Conservation (phyloP, 2,329 filamentous ascomycete species). For the Cercospora janseana region DNA sequence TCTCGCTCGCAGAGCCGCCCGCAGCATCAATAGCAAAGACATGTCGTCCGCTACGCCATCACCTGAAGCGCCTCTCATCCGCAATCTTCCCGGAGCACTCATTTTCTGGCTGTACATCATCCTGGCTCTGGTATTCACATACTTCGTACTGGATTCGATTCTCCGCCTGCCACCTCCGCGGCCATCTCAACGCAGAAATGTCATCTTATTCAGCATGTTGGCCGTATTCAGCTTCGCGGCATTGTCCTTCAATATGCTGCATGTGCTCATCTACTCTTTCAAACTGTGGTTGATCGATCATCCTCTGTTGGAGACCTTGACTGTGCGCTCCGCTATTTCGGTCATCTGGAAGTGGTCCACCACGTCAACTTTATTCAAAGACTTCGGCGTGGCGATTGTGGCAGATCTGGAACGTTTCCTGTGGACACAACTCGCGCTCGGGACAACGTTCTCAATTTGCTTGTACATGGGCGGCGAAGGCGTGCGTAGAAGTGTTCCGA, state of each 20-base stretch:
- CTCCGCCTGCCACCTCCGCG: conserved; percentile 1
- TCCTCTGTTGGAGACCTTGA: not conserved
- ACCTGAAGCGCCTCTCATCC: not conserved
- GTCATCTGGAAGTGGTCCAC: conserved; percentile 36
- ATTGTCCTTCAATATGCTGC: conserved; percentile 38
- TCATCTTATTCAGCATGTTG: conserved; percentile 26
- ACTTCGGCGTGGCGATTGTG: conserved; percentile 37
- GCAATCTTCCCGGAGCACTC: conserved; percentile 32
- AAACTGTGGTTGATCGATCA: conserved; percentile 25
- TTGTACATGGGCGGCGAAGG: conserved; percentile 36
- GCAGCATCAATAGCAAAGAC: not conserved
- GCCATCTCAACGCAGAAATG: conserved; percentile 3
- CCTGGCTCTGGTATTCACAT: conserved; percentile 32
- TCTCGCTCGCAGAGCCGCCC: not conserved
- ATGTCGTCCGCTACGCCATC: not conserved
- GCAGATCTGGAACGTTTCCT: conserved; percentile 25
- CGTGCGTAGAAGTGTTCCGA: conserved; percentile 28
- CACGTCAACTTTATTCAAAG: conserved; percentile 35
- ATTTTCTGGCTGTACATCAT: conserved; percentile 40
- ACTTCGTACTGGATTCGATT: conserved; percentile 25
- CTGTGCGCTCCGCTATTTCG: not conserved
- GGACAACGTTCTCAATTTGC: conserved; percentile 30
- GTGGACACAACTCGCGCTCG: conserved; percentile 31
- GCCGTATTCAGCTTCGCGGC: conserved; percentile 34
- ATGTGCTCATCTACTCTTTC: conserved; percentile 38